These are phyloP conservation scores for Penstemon eatonii DNA, from an alignment of 257 asterid species.

Conservation along the genomic window DNA sequence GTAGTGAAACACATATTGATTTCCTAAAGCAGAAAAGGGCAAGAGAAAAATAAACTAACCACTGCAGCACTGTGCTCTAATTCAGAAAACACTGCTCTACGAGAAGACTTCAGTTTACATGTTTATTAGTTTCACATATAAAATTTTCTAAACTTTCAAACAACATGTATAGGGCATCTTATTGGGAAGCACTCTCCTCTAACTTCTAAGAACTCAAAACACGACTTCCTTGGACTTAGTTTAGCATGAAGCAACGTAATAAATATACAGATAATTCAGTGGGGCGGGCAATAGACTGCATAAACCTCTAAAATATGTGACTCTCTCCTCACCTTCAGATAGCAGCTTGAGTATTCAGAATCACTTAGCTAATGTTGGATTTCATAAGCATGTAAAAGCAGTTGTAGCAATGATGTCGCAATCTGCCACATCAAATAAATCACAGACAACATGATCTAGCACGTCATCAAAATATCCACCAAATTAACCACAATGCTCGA, in stretches of 20 bases:
- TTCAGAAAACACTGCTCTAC: neutral
- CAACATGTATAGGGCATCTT: neutral
- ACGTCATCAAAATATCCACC: neutral
- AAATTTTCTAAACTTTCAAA: neutral
- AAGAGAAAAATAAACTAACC: neutral
- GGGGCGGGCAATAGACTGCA: neutral
- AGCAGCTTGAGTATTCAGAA: neutral
- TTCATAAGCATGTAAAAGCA: neutral
- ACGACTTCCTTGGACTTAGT: neutral
- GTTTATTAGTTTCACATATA: neutral
- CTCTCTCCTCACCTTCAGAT: constrained; percentile 1
- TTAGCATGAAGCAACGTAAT: neutral
- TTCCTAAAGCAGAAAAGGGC: neutral
- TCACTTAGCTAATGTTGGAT: neutral
- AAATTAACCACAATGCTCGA: neutral
- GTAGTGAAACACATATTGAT: neutral
- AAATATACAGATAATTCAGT: too few relatives aligned
- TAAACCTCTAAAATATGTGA: neutral
- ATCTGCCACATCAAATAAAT: neutral
- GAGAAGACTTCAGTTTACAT: neutral
- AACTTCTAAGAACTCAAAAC: neutral
- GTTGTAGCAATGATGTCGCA: neutral
- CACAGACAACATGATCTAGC: neutral
- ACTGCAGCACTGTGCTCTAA: neutral
- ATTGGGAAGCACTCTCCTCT: neutral